Evolutionary conservation across 108 stramenopile genomes (phyloP).

Genomic region (Cyclotella distinguenda): DNA sequence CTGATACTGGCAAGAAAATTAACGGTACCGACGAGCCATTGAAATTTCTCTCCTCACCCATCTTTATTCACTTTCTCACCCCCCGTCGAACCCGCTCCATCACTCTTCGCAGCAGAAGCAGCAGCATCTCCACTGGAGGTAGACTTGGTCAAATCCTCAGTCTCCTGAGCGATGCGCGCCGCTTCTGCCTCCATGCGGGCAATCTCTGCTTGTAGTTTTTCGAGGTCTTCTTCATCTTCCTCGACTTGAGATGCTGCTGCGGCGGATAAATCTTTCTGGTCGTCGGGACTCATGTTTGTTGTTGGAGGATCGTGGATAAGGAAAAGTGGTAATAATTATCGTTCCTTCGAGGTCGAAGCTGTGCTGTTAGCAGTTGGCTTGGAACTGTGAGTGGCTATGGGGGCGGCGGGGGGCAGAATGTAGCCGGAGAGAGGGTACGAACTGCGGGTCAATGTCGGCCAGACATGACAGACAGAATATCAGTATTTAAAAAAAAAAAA

Average conservation of each 20-base stretch:
- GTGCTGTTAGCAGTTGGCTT: background rate
- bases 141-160: conserved; percentile 48
- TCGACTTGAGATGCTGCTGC: conserved; percentile 3
- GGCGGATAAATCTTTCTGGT: conserved; percentile 8
- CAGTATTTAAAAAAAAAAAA: too few relatives aligned
- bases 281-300: conserved; percentile 9
- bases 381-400: background rate
- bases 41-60: conserved; percentile 15
- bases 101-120: conserved; percentile 20
- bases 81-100: conserved; percentile 21
- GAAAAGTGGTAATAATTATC: background rate
- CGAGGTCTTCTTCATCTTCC: conserved; percentile 56
- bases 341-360: background rate
- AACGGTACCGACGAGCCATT: too few relatives aligned
- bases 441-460: too few relatives aligned
- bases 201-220: conserved; percentile 74
- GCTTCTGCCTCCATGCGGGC: conserved; percentile 88
- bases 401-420: too few relatives aligned
- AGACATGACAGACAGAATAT: too few relatives aligned
- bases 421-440: too few relatives aligned
- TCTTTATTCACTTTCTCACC: conserved; percentile 30
- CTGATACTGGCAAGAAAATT: background rate
- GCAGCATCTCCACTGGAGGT: conserved; percentile 30
- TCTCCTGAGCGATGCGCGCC: conserved; percentile 63
- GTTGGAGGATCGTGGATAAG: background rate